Base-by-base conservation (phyloP, 768 basidiomycete genomes). In the Boletus patriciae region DNA sequence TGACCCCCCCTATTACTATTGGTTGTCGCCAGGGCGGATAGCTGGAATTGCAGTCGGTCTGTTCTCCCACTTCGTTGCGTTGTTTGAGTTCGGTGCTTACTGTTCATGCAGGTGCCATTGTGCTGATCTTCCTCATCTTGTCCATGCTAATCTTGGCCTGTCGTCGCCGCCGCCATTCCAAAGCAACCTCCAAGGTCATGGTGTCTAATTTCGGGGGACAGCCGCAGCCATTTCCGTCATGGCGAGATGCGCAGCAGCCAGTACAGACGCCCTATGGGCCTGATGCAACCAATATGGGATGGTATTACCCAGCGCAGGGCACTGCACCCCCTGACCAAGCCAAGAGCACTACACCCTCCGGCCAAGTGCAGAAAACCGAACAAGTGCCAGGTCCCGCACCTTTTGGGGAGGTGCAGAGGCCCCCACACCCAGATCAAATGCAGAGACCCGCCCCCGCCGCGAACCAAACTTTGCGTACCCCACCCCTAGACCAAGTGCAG, bases 11-110 rank as follows among this genome's bases (percentile, higher is more conserved):
- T 61, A 57, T 49, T 21, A 46, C 34, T 52, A 61, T 27, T 66
- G 69, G 64, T 34, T 70, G 41, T 47, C 69, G 9, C 67, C 67
- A 13, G 67, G 55, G 6, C 65, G 71, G 21, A 67, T 71, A 52
- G 63, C 33, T 18, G 70, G 63, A 13, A 44, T 71, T 6, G 61
- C 62, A 15, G 9, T 71, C 43, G 71, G 70, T 73, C 8, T 19
- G 68, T 57, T 33, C 9, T n/a, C 27, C 19, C 27, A 21, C 25
- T 3, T 33, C n/a, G 1, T 19, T 21, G 12, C 2, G 4, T 7
- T 18, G 8, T 42, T 25, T 3, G 13, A 29, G 18, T 2, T 34
- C 7, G 19, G 7, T 40, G 12, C 33, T 64, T 16, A 55, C 25
- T 13, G 23, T 23, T 44, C 13, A 1, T 27, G 11, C 46, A 71